A percentile compares a stretch with the other conserved stretches of the same genome.
Conservation (phyloP, 1,284 basidiomycete species). For the Butyriboletus pseudospeciosus region DNA sequence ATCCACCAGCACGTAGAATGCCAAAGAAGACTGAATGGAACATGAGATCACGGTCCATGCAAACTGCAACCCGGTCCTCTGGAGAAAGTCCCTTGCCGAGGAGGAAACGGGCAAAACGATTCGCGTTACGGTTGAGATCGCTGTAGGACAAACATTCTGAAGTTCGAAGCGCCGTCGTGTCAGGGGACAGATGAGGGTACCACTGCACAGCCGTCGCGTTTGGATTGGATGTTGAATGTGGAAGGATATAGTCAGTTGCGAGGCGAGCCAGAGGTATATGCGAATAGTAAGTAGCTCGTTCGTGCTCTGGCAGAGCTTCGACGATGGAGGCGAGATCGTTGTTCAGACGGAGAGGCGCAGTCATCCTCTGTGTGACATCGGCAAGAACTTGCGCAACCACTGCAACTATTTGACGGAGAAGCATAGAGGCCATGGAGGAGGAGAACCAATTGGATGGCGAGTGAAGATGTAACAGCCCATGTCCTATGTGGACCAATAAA, state of each 20-base stretch:
- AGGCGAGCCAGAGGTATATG: constrained; percentile 29
- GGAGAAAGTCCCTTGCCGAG: constrained; percentile 34
- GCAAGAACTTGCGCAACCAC: constrained; percentile 9
- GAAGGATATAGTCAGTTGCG: constrained; percentile 39
- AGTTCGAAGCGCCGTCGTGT: not conserved
- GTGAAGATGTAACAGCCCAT: constrained; percentile 15
- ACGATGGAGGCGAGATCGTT: constrained; percentile 34
- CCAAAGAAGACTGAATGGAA: constrained; percentile 48
- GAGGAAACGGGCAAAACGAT: constrained; percentile 45
- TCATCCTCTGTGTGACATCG: constrained; percentile 18
- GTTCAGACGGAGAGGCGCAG: constrained; percentile 26
- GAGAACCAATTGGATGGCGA: constrained; percentile 23
- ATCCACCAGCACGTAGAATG: constrained; percentile 49
- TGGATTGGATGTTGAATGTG: constrained; percentile 31
- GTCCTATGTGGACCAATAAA: constrained; percentile 6
- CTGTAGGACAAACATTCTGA: constrained; percentile 34
- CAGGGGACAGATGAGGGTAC: constrained; percentile 35
- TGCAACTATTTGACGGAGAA: constrained; percentile 29
- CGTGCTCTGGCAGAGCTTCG: constrained; percentile 30
- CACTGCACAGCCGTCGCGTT: constrained; percentile 37
- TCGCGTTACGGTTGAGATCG: constrained; percentile 38
- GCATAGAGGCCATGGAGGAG: constrained; percentile 19
- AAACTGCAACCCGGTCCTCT: constrained; percentile 48
- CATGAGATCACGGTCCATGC: constrained; percentile 41
- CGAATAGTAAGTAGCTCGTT: constrained; percentile 20